Evolutionary conservation across 163 green algal genomes (phyloP).

Genomic region (Chloromonas sp.): DNA sequence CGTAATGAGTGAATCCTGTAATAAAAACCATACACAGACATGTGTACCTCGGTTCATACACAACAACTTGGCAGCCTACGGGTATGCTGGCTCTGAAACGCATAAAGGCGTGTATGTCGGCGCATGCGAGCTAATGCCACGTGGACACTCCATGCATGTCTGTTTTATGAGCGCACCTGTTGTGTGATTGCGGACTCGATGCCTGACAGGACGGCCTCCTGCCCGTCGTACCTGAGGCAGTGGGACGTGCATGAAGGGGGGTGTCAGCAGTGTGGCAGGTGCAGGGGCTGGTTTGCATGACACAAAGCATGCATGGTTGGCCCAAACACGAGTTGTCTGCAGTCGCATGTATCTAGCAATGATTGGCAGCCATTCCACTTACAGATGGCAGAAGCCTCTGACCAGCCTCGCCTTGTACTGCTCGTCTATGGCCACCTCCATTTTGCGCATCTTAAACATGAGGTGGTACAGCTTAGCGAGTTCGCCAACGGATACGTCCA

Average conservation of each 20-base stretch:
- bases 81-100: too few relatives aligned
- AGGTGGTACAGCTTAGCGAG: slow-evolving; percentile 38
- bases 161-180: slow-evolving; percentile 1
- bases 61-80: too few relatives aligned
- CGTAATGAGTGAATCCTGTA: slow-evolving; percentile 87
- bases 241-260: background rate
- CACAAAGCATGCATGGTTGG: background rate
- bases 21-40: too few relatives aligned
- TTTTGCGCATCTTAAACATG: slow-evolving; percentile 70
- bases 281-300: background rate
- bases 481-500: slow-evolving; percentile 55
- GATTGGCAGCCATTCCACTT: slow-evolving; percentile 2
- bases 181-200: slow-evolving; percentile 58
- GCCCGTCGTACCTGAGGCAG: slow-evolving; percentile 58
- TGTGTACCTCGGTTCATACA: too few relatives aligned
- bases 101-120: too few relatives aligned
- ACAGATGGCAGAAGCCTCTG: slow-evolving; percentile 96
- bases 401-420: slow-evolving; percentile 98
- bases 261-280: background rate
- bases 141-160: too few relatives aligned
- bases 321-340: too few relatives aligned
- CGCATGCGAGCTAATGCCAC: too few relatives aligned
- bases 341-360: too few relatives aligned
- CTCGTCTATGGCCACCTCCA: slow-evolving; percentile 91
- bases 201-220: slow-evolving; percentile 70